A percentile compares a stretch with the other conserved stretches of the same genome.
Conservation (phyloP, 2,329 filamentous ascomycete species). For the Didymella pomorum region DNA sequence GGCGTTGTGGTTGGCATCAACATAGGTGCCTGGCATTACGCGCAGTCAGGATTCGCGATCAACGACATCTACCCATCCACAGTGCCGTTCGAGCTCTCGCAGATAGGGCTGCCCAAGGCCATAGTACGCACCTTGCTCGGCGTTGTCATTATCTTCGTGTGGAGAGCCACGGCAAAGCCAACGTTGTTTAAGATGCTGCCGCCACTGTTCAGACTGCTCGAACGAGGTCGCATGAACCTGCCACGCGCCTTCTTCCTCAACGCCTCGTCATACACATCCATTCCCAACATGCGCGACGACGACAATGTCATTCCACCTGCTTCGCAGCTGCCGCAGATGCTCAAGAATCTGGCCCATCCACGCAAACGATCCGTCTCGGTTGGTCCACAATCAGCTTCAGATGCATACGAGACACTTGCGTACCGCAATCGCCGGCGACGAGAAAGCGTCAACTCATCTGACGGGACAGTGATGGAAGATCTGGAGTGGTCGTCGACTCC, state of each 20-base stretch:
- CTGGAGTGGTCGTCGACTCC: slow-evolving; percentile 32
- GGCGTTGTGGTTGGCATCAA: slow-evolving; percentile 88
- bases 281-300: slow-evolving; percentile 75
- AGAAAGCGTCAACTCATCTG: slow-evolving; percentile 63
- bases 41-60: slow-evolving; percentile 63
- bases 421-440: slow-evolving; percentile 78
- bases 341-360: slow-evolving; percentile 82
- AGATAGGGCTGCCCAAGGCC: slow-evolving; percentile 71
- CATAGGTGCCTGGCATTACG: slow-evolving; percentile 83
- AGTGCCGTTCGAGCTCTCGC: slow-evolving; percentile 70
- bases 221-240: slow-evolving; percentile 78
- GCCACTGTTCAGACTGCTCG: slow-evolving; percentile 85
- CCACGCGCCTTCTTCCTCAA: slow-evolving; percentile 91
- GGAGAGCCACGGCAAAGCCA: slow-evolving; percentile 91
- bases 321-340: slow-evolving; percentile 83
- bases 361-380: slow-evolving; percentile 85
- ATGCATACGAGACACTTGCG: slow-evolving; percentile 93
- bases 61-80: slow-evolving; percentile 64
- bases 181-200: slow-evolving; percentile 78
- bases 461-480: slow-evolving; percentile 42
- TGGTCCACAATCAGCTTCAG: slow-evolving; percentile 93
- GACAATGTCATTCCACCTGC: slow-evolving; percentile 91
- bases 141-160: slow-evolving; percentile 83
- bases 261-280: slow-evolving; percentile 87
- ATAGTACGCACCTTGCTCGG: slow-evolving; percentile 76